These are phyloP conservation scores for Phytophthora brassicae DNA, from an alignment of 352 stramenopile species.

Conservation along the genomic window DNA sequence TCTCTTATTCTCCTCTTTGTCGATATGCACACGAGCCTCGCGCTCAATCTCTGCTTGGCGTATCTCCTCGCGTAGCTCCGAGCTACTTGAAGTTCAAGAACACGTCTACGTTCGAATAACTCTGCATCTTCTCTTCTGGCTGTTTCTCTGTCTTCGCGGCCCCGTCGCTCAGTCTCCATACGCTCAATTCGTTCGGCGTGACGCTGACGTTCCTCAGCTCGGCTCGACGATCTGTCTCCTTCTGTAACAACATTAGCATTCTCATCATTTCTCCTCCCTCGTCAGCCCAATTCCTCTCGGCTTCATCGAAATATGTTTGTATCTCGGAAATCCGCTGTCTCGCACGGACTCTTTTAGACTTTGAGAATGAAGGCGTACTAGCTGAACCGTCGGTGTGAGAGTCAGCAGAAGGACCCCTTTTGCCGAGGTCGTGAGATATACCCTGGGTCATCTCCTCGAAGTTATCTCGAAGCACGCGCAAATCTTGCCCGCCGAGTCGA, in stretches of 20 bases:
- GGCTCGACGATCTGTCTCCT: neutral
- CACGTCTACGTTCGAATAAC: too few relatives aligned
- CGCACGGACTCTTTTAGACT: neutral
- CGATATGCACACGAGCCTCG: too few relatives aligned
- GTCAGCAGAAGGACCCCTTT: too few relatives aligned
- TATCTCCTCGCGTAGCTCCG: too few relatives aligned
- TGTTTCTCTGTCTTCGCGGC: too few relatives aligned
- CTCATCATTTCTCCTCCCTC: neutral
- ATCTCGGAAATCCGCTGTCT: neutral
- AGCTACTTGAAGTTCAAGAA: too few relatives aligned
- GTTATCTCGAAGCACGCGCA: neutral
- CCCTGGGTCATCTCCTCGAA: neutral
- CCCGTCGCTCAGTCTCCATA: too few relatives aligned
- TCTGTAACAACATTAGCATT: neutral
- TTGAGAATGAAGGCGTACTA: neutral
- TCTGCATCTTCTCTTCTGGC: too few relatives aligned
- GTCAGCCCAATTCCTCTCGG: neutral
- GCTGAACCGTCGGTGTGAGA: too few relatives aligned
- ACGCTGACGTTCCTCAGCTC: neutral
- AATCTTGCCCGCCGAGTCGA: neutral
- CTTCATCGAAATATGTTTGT: neutral
- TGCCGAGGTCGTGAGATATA: neutral
- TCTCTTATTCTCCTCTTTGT: conserved; percentile 1
- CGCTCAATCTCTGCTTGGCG: too few relatives aligned
- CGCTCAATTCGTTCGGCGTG: neutral